Conservation (phyloP, 805 yeast species). For the Candida xyloterini region DNA sequence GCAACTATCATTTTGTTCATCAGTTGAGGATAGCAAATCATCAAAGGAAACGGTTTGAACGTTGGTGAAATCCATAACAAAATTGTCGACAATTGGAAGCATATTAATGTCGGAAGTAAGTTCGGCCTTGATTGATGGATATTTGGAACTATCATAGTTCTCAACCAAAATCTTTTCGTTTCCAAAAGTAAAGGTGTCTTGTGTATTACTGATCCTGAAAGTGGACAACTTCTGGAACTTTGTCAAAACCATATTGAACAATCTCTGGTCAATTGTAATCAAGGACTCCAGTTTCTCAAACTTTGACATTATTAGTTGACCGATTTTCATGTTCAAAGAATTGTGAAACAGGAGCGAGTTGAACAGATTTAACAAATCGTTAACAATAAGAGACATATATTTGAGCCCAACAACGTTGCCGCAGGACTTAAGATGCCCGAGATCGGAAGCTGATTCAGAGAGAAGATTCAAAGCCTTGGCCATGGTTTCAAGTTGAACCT, state of each 20-base stretch:
- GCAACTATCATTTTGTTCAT: background rate
- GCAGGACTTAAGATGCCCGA: background rate
- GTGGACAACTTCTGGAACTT: constrained; percentile 8
- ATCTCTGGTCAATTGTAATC: constrained; percentile 2
- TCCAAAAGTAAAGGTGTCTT: constrained; percentile 2
- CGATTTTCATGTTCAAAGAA: constrained; percentile 2
- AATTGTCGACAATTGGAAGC: background rate
- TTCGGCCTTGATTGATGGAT: background rate
- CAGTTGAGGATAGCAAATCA: background rate
- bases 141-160: background rate
- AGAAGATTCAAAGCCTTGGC: constrained; percentile 11
- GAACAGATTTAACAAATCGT: constrained; percentile 14
- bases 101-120: background rate
- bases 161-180: constrained; percentile 4
- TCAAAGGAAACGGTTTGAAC: background rate
- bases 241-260: constrained; percentile 4
- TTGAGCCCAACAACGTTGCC: background rate
- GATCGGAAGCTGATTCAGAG: constrained; percentile 4
- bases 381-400: constrained; percentile 8
- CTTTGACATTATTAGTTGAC: constrained; percentile 12
- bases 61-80: background rate
- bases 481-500: constrained; percentile 11
- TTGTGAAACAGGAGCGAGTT: constrained; percentile 13
- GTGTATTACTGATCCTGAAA: constrained; percentile 1
- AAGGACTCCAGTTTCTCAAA: constrained; percentile 12